Percentiles rank a stretch among this genome's conserved stretches.
Conservation (phyloP, 495 filamentous ascomycete genomes). For the Hypoxylon perforatum region DNA sequence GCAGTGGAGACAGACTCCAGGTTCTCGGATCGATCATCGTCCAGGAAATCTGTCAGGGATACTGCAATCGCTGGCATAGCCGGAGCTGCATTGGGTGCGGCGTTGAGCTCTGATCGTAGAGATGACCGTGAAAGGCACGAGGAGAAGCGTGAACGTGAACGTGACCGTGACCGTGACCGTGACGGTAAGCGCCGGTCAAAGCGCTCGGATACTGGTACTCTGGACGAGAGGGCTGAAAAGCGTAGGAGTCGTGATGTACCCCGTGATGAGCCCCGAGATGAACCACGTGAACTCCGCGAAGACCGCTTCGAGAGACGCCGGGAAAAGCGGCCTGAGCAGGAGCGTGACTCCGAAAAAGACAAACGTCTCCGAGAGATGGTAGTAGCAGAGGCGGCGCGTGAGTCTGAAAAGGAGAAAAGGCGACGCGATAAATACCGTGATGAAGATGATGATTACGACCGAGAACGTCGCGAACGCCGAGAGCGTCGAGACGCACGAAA, state of each 20-base stretch:
- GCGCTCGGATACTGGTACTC: constrained; percentile 30
- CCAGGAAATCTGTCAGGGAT: constrained; percentile 52
- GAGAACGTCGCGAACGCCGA: constrained; percentile 2
- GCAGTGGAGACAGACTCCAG: constrained; percentile 47
- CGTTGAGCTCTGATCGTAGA: constrained; percentile 49
- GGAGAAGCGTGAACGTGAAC: constrained; percentile 38
- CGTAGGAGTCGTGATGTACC: constrained; percentile 32
- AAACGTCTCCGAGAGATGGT: constrained; percentile 28
- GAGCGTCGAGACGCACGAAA: constrained; percentile 6
- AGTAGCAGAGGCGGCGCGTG: constrained; percentile 33
- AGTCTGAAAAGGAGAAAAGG: constrained; percentile 31
- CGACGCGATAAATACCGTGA: constrained; percentile 38
- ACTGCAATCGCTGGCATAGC: constrained; percentile 62
- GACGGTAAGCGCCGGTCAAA: constrained; percentile 32
- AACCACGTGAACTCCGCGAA: constrained; percentile 47
- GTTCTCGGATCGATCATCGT: constrained; percentile 46
- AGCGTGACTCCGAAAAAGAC: constrained; percentile 22
- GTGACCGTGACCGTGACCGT: no score
- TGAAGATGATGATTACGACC: constrained; percentile 37
- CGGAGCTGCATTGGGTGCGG: constrained; percentile 57
- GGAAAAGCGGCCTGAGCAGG: constrained; percentile 35
- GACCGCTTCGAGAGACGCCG: constrained; percentile 56
- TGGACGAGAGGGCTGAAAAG: constrained; percentile 39
- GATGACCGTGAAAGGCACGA: constrained; percentile 41
- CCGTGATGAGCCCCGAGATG: constrained; percentile 7